phyloP scores from a whole-genome alignment of 2,329 filamentous ascomycete species.

The Xylariaceae sp. region DNA sequence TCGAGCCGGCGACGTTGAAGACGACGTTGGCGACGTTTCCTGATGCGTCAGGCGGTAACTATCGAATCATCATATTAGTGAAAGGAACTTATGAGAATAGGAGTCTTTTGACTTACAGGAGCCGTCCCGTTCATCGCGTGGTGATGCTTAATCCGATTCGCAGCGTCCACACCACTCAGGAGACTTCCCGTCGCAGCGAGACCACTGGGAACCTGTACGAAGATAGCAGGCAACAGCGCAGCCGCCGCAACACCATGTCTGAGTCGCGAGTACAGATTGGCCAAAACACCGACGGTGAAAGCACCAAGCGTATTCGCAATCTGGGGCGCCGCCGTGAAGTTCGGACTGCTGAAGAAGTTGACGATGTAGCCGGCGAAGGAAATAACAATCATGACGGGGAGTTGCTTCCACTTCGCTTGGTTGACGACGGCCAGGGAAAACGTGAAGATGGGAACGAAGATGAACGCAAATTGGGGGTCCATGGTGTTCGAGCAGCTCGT shows the following conservation, averaged over 20 bases:
- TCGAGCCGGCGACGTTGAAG: slow-evolving; percentile 44
- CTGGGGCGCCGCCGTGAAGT: slow-evolving; percentile 65
- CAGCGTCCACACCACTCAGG: slow-evolving; percentile 41
- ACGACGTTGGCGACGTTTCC: slow-evolving; percentile 37
- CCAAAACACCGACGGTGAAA: slow-evolving; percentile 68
- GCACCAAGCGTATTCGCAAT: slow-evolving; percentile 73
- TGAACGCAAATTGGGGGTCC: slow-evolving; percentile 48
- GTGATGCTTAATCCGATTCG: slow-evolving; percentile 41
- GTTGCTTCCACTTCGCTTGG: slow-evolving; percentile 75
- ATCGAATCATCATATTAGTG: not conserved
- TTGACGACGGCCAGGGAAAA: slow-evolving; percentile 71
- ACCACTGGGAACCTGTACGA: slow-evolving; percentile 45
- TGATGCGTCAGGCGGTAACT: slow-evolving; percentile 26
- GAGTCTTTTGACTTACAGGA: slow-evolving; percentile 20
- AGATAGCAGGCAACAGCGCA: slow-evolving; percentile 44
- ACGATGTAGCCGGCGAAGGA: slow-evolving; percentile 69
- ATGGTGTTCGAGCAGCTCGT: slow-evolving; percentile 31
- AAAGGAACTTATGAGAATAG: not conserved
- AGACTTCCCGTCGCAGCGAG: slow-evolving; percentile 44
- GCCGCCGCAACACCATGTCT: slow-evolving; percentile 47
- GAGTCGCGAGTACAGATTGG: slow-evolving; percentile 67
- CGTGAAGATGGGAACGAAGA: slow-evolving; percentile 70
- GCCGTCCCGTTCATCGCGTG: slow-evolving; percentile 34
- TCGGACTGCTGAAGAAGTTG: slow-evolving; percentile 64
- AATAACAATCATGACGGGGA: slow-evolving; percentile 71